Percentiles rank a stretch among this genome's conserved stretches.
phyloP scores from a whole-genome alignment of 2,329 filamentous ascomycete genomes.

The Exophiala dermatitidis region DNA sequence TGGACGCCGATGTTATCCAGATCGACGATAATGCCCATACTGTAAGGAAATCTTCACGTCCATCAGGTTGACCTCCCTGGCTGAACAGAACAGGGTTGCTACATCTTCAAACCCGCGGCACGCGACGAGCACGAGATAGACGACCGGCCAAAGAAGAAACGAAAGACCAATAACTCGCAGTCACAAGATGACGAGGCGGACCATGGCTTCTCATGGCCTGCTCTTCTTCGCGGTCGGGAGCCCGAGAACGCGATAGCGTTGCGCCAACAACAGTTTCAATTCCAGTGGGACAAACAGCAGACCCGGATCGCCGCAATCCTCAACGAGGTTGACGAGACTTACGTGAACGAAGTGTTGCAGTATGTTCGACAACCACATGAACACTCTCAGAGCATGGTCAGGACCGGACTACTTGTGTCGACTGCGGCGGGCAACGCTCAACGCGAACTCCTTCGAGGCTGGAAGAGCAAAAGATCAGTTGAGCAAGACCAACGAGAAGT shows the following conservation, averaged over 20 bases:
- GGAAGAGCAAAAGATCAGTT: neutral
- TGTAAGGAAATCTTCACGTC: constrained; percentile 1
- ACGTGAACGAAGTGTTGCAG: constrained; percentile 32
- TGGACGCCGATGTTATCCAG: constrained; percentile 7
- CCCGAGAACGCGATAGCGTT: constrained; percentile 29
- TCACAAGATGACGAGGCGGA: constrained; percentile 6
- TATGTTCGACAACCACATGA: constrained; percentile 3
- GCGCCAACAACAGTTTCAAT: constrained; percentile 35
- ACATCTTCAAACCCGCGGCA: constrained; percentile 21
- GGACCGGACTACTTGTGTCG: constrained; percentile 20
- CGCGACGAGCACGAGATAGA: constrained; percentile 12
- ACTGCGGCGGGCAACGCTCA: constrained; percentile 9
- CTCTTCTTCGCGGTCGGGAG: constrained; percentile 37
- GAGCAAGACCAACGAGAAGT: constrained; percentile 6
- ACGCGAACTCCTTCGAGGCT: constrained; percentile 9
- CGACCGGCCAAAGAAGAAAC: constrained; percentile 50
- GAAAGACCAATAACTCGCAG: constrained; percentile 44
- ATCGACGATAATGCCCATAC: constrained; percentile 16
- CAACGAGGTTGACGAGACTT: constrained; percentile 35
- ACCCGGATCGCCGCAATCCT: constrained; percentile 36
- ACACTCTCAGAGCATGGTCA: constrained; percentile 5
- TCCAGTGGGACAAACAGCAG: constrained; percentile 37
- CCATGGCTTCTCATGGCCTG: constrained; percentile 30
- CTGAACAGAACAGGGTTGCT: constrained; percentile 19
- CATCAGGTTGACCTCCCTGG: neutral